Percentiles rank a stretch among this genome's conserved stretches.
Conservation (phyloP, 1,284 basidiomycete species). For the Cutaneotrichosporon cutaneum region DNA sequence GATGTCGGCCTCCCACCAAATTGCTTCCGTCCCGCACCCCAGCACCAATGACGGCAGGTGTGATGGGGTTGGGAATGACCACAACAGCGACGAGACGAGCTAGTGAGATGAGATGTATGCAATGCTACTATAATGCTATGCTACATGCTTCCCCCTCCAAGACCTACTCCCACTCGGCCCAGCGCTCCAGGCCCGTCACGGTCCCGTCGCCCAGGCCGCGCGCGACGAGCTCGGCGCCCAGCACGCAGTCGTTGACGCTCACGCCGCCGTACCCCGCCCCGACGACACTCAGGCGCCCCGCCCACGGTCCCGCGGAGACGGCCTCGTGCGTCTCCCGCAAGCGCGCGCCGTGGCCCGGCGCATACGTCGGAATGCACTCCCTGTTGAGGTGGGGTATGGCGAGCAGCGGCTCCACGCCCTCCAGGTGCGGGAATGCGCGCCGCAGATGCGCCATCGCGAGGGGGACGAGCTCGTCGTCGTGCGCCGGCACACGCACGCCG, state of each 20-base stretch:
- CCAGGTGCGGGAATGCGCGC: conserved; percentile 57
- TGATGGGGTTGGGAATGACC: too few relatives aligned
- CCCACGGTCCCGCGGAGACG: conserved; percentile 58
- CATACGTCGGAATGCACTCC: conserved; percentile 79
- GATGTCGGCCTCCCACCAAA: neutral
- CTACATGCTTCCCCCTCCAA: neutral
- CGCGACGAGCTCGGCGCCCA: conserved; percentile 61
- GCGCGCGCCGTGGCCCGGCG: conserved; percentile 69
- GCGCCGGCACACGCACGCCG: conserved; percentile 17
- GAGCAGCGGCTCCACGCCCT: conserved; percentile 53
- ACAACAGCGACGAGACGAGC: too few relatives aligned
- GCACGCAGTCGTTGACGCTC: conserved; percentile 85
- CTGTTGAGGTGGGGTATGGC: conserved; percentile 62
- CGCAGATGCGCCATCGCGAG: conserved; percentile 56
- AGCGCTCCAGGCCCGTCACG: conserved; percentile 47
- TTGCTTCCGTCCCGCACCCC: neutral
- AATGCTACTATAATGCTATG: neutral
- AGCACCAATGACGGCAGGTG: neutral
- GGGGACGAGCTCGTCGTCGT: conserved; percentile 31
- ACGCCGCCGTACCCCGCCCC: conserved; percentile 88
- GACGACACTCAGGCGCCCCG: conserved; percentile 66
- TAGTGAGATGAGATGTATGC: too few relatives aligned
- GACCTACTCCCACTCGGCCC: conserved; percentile 31
- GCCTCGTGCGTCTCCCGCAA: conserved; percentile 63
- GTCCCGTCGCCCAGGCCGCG: conserved; percentile 25